Conservation (phyloP, 208 protist genomes). For the Sergeia podlipaevii region DNA sequence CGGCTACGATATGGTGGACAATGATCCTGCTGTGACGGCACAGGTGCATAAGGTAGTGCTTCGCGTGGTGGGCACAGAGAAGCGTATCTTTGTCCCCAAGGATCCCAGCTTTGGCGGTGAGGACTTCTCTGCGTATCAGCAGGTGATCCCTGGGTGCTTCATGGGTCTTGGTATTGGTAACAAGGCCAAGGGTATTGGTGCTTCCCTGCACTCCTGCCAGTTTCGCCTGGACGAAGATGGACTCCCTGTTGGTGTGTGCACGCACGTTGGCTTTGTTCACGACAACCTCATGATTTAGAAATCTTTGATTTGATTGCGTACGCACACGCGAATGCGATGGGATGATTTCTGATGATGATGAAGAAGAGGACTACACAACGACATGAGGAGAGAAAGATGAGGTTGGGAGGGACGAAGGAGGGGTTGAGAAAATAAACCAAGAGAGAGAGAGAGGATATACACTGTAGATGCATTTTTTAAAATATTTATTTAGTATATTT, state of each 20-base stretch:
- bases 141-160: slow-evolving; percentile 33
- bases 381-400: no score
- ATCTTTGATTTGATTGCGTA: no score
- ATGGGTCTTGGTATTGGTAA: slow-evolving; percentile 34
- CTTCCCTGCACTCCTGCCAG: slow-evolving; percentile 36
- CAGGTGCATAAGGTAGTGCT: slow-evolving; percentile 23
- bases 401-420: no score
- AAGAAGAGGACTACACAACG: no score
- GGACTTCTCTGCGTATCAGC: slow-evolving; percentile 51
- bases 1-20: slow-evolving; percentile 63
- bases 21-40: slow-evolving; percentile 42
- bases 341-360: no score
- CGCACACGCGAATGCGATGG: no score
- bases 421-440: no score
- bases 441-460: no score
- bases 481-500: no score
- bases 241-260: slow-evolving; percentile 26
- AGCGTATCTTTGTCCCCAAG: slow-evolving; percentile 23
- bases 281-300: slow-evolving; percentile 27
- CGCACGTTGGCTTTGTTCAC: slow-evolving; percentile 49
- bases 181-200: slow-evolving; percentile 18
- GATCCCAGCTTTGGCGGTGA: slow-evolving; percentile 30
- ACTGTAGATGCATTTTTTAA: no score
- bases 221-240: slow-evolving; percentile 45
- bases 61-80: slow-evolving; percentile 20